Percentiles rank a stretch among this genome's conserved stretches.
Conservation (phyloP, 1,139 yeast genomes). For the Protomyces arabidopsidicola region DNA sequence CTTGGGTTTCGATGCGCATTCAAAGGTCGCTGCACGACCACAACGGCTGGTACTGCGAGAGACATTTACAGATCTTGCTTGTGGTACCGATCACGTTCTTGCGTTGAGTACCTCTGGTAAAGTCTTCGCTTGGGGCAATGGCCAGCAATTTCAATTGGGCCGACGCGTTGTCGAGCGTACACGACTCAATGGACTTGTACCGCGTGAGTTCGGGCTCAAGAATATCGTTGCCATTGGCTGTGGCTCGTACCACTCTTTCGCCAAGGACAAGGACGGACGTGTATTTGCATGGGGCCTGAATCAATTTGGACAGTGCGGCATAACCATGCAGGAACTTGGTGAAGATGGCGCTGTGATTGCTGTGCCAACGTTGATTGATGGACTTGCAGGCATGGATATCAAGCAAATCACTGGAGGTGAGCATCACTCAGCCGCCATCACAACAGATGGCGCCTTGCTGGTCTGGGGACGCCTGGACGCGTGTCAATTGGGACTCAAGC, state of each 20-base stretch:
- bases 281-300: conserved; percentile 92
- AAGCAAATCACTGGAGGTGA: conserved; percentile 82
- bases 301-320: conserved; percentile 94
- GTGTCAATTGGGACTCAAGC: conserved; percentile 80
- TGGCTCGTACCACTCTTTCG: conserved; percentile 96
- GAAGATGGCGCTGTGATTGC: conserved; percentile 80
- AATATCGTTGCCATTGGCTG: conserved; percentile 76
- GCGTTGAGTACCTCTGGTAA: conserved; percentile 80
- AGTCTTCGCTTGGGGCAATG: conserved; percentile 96
- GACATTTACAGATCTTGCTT: conserved; percentile 77
- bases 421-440: conserved; percentile 79
- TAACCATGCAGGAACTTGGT: conserved; percentile 50
- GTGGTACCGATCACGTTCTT: conserved; percentile 87
- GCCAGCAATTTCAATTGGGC: conserved; percentile 88
- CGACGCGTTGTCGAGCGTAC: conserved; percentile 75
- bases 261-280: conserved; percentile 65
- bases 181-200: conserved; percentile 62
- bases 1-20: conserved; percentile 70
- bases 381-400: conserved; percentile 55
- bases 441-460: conserved; percentile 65
- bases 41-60: conserved; percentile 56
- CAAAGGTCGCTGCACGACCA: conserved; percentile 64
- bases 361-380: conserved; percentile 62
- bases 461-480: conserved; percentile 90
- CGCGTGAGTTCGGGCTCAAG: conserved; percentile 63